Conservation (phyloP, 2,329 filamentous ascomycete genomes). For the Colletotrichum australisinense region DNA sequence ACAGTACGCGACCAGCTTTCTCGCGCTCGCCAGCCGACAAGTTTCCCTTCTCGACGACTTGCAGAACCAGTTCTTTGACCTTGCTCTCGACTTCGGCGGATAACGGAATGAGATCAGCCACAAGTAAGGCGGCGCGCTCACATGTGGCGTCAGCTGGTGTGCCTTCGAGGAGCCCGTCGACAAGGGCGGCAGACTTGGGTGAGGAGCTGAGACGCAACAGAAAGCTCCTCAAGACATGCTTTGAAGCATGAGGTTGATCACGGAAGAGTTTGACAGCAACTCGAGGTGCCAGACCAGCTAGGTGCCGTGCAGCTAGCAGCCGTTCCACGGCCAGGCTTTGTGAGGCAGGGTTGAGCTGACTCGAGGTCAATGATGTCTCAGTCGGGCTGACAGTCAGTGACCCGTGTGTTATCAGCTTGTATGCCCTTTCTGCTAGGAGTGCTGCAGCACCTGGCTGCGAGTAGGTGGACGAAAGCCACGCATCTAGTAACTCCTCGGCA, state of each 20-base stretch:
- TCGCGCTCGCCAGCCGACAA: not conserved
- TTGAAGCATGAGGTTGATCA: not conserved
- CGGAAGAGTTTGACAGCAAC: not conserved
- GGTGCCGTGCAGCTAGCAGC: slow-evolving; percentile 5
- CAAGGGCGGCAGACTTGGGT: not conserved
- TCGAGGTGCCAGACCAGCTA: not conserved
- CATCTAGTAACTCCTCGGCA: slow-evolving; percentile 11
- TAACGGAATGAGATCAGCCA: not conserved
- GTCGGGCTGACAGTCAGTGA: fast-evolving
- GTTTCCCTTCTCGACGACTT: not conserved
- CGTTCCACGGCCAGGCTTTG: not conserved
- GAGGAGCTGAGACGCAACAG: not conserved
- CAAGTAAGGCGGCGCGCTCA: slow-evolving; percentile 1
- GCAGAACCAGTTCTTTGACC: not conserved
- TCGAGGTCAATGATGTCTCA: not conserved
- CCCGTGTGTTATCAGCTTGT: not conserved
- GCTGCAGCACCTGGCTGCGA: not conserved
- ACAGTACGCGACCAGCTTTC: slow-evolving; percentile 10
- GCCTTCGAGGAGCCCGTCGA: not conserved
- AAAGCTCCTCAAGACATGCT: not conserved
- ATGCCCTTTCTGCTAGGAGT: not conserved
- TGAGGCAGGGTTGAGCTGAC: not conserved
- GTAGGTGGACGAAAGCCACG: not conserved
- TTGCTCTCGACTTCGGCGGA: not conserved
- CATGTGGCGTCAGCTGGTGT: not conserved